Percentiles rank a stretch among this genome's conserved stretches.
Evolutionary conservation across 2,329 filamentous ascomycete genomes (phyloP).

Genomic region (Ophiostoma australiae): DNA sequence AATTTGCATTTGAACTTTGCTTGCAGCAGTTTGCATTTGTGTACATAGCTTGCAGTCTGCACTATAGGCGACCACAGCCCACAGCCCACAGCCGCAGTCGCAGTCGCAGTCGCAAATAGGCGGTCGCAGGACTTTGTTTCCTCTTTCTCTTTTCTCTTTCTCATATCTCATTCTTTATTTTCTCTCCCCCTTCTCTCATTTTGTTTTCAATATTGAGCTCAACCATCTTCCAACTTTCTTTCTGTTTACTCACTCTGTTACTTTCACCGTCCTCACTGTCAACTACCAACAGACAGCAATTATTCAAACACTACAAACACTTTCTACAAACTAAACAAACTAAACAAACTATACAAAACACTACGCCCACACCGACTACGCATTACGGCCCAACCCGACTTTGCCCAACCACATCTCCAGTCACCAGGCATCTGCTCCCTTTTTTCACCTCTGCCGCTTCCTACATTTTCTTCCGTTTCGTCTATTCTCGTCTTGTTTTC

Average conservation of each 20-base stretch:
- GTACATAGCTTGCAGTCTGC: too few species aligned
- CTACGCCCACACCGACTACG: slow-evolving; percentile 6
- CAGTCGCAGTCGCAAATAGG: neutral
- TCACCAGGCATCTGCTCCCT: neutral
- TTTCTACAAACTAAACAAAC: neutral
- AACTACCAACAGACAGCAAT: neutral
- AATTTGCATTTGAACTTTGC: neutral
- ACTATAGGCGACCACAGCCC: neutral
- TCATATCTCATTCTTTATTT: neutral
- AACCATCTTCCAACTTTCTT: neutral
- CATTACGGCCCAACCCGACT: slow-evolving; percentile 12
- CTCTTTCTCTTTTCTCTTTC: neutral
- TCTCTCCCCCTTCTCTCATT: neutral
- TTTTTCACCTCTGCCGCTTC: slow-evolving; percentile 3
- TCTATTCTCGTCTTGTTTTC: neutral
- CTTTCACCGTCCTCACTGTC: neutral
- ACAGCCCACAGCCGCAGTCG: neutral
- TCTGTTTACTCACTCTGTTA: neutral
- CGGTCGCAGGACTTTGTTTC: neutral
- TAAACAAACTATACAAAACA: neutral
- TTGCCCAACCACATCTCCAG: slow-evolving; percentile 8
- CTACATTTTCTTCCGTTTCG: neutral
- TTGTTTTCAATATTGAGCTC: neutral
- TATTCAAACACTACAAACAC: neutral
- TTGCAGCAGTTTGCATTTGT: too few species aligned